Base-by-base conservation (phyloP, 495 filamentous ascomycete species). In the Parmelia sp. region DNA sequence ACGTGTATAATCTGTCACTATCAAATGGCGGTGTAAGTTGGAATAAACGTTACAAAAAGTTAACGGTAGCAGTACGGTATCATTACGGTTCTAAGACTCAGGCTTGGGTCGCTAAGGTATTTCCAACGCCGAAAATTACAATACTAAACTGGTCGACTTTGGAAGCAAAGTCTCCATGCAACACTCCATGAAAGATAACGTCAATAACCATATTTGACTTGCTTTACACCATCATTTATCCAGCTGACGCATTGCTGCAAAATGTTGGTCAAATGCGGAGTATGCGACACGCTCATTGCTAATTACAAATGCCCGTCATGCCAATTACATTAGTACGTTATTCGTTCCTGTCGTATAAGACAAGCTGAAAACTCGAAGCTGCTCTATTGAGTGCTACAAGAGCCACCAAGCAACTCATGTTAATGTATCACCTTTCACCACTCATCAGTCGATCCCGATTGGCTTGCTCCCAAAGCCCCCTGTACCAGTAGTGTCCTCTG, bases 241-340 rank as follows among this genome's bases (percentile, higher is more conserved):
- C 35, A 40, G 19, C 12, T 56, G 25, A 33, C 35, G 49, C 8
- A 55, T 17, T 23, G n/a, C 35, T 33, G 21, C 37, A 33, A n/a
- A n/a, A 65, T 76, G 74, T 40, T 76, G 36, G 71, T 66, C 63
- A 68, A 66, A 29, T 90, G 87, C 68, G 79, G 79, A 65, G 82
- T 89, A 23, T 90, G 86, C 73, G 74, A 79, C 58, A 73, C 73
- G 58, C 77, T 86, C 55, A 72, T 74, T 29, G 79, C 75, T 33
- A 88, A 85, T 70, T 89, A 89, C 71, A 86, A 87, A 59, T 90
- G 87, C 73, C 82, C 83, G 4, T 80, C 78, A 37, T 90, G 87
- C 70, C 71, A 69, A n/a, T 65, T 85, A 12, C 79, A 81, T 74
- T 88, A 86, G 86, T 89, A 82, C 65, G 77, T 70, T 65, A 57